phyloP scores from a whole-genome alignment of 371 early-diverging fungal species.

The Dichotomocladium elegans region DNA sequence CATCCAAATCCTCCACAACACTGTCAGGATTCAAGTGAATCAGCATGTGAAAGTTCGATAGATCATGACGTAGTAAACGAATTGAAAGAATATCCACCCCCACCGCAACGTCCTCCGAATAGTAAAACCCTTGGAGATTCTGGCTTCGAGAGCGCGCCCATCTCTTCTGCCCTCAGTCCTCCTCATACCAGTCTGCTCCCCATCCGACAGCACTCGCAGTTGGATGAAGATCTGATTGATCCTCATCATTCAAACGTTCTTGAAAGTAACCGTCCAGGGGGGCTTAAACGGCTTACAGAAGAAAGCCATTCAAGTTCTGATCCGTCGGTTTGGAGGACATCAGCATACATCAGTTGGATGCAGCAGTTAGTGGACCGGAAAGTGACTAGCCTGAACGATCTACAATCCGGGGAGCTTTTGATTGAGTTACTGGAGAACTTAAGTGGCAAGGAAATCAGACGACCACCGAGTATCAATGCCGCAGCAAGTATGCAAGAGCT shows the following conservation, averaged over 20 bases:
- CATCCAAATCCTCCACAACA: not conserved
- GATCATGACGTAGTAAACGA: not conserved
- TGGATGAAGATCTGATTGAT: conserved; percentile 42
- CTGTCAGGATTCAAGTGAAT: too few species aligned
- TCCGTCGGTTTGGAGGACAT: conserved; percentile 15
- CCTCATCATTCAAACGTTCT: conserved; percentile 30
- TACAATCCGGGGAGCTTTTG: conserved; percentile 48
- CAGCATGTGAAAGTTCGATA: conserved; percentile 6
- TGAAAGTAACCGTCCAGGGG: conserved; percentile 10
- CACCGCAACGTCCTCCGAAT: not conserved
- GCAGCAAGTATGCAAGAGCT: conserved; percentile 29
- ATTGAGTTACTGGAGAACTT: conserved; percentile 45
- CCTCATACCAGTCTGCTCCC: not conserved
- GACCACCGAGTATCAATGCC: conserved; percentile 8
- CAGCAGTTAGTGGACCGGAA: conserved; percentile 34
- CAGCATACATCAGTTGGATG: conserved; percentile 55
- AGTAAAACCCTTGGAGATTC: conserved; percentile 5
- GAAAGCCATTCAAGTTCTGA: conserved; percentile 4
- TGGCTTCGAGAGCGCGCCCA: conserved; percentile 10
- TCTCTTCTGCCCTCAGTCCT: conserved; percentile 5
- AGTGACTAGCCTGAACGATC: conserved; percentile 24
- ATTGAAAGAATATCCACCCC: not conserved
- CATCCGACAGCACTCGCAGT: conserved; percentile 8
- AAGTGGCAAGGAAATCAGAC: conserved; percentile 43
- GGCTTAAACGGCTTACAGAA: conserved; percentile 13